A percentile compares a stretch with the other conserved stretches of the same genome.
These are phyloP conservation scores for Myriosclerotinia duriaeana DNA, from an alignment of 2,329 filamentous ascomycete genomes.

Conservation along the genomic window DNA sequence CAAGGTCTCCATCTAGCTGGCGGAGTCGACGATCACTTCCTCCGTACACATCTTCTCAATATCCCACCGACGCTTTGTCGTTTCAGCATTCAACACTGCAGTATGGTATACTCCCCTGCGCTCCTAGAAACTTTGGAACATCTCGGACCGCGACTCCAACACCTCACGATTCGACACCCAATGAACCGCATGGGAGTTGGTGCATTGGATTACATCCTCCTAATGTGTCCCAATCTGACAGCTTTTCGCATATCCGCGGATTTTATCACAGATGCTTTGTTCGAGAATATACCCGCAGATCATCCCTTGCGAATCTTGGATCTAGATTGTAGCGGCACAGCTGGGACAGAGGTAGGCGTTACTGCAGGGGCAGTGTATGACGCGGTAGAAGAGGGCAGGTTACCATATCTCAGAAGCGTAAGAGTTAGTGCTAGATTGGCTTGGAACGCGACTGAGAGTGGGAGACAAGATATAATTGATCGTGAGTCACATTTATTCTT, in stretches of 20 bases:
- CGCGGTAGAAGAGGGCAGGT: slow-evolving; percentile 34
- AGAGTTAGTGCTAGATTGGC: slow-evolving; percentile 38
- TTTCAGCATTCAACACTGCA: slow-evolving; percentile 41
- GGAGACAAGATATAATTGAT: slow-evolving; percentile 33
- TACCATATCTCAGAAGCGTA: slow-evolving; percentile 39
- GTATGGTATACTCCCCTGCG: slow-evolving; percentile 31
- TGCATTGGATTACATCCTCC: slow-evolving; percentile 33
- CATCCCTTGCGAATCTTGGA: slow-evolving; percentile 40
- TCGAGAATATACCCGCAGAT: slow-evolving; percentile 26
- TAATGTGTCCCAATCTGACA: slow-evolving; percentile 33
- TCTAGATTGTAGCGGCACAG: slow-evolving; percentile 38
- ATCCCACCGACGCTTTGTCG: slow-evolving; percentile 31
- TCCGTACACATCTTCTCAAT: slow-evolving; percentile 32
- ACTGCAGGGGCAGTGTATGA: slow-evolving; percentile 34
- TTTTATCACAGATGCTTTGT: slow-evolving; percentile 37
- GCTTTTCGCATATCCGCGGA: slow-evolving; percentile 40
- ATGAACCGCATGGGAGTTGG: slow-evolving; percentile 36
- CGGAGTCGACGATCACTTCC: slow-evolving; percentile 38
- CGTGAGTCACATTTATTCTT: slow-evolving; percentile 13
- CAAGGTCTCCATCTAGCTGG: slow-evolving; percentile 40
- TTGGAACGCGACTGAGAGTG: slow-evolving; percentile 36
- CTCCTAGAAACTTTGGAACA: slow-evolving; percentile 31
- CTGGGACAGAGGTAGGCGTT: slow-evolving; percentile 35
- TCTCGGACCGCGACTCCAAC: slow-evolving; percentile 35
- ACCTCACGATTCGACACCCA: slow-evolving; percentile 41